Conservation (phyloP, 768 basidiomycete genomes). For the Phylloporus rhodoxanthus region DNA sequence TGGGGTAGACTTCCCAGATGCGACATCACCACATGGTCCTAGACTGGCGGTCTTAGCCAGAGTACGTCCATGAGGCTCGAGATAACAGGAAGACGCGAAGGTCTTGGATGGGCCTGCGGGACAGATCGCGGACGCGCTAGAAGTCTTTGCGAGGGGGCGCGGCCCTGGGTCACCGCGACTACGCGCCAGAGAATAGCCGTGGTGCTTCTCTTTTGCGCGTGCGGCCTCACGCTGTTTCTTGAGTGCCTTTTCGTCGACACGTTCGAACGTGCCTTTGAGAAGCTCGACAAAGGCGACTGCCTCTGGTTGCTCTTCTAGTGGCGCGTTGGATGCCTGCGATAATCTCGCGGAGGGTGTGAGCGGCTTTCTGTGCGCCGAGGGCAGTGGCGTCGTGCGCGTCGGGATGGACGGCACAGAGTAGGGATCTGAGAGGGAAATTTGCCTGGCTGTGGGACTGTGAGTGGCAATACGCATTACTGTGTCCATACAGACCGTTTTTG, state of each 20-base stretch:
- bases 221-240: slow-evolving; percentile 21
- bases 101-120: neutral
- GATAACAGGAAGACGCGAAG: neutral
- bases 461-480: neutral
- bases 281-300: slow-evolving; percentile 20
- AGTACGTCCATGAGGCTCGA: neutral
- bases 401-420: neutral
- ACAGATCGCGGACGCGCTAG: slow-evolving; percentile 12
- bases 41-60: slow-evolving; percentile 8
- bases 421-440: neutral
- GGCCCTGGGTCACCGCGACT: neutral
- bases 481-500: slow-evolving; percentile 15
- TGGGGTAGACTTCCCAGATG: slow-evolving; percentile 13
- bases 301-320: slow-evolving; percentile 20
- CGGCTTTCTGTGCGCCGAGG: neutral
- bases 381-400: slow-evolving; percentile 12
- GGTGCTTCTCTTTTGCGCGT: slow-evolving; percentile 9
- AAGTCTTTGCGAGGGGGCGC: slow-evolving; percentile 13
- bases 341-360: neutral
- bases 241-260: slow-evolving; percentile 23
- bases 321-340: neutral
- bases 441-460: neutral
- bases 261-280: slow-evolving; percentile 18
- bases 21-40: neutral
- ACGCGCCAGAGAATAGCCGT: neutral